phyloP scores from a whole-genome alignment of 371 early-diverging fungal genomes.

The Rhizopus microsporus region DNA sequence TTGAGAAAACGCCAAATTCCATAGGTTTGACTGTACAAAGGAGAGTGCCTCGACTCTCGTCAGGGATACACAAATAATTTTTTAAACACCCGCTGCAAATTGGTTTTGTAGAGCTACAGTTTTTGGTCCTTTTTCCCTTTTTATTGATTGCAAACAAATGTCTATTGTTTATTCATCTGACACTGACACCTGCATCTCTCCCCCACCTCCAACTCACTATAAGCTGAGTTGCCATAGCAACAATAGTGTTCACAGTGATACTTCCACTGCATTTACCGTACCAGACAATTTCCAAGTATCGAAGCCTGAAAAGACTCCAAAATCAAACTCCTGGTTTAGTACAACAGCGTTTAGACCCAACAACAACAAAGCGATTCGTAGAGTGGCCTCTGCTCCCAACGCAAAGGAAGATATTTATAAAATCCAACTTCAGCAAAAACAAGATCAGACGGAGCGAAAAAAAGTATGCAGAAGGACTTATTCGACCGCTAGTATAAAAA shows the following conservation, averaged over 20 bases:
- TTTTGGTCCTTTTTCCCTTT: no score
- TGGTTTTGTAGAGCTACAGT: no score
- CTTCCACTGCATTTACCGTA: constrained; percentile 28
- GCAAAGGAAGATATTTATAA: constrained; percentile 29
- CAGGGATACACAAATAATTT: no score
- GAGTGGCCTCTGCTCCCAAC: constrained; percentile 65
- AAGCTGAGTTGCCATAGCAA: constrained; percentile 12
- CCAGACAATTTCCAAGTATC: constrained; percentile 39
- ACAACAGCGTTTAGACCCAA: constrained; percentile 21
- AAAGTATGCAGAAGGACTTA: constrained; percentile 58
- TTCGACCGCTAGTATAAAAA: constrained; percentile 74
- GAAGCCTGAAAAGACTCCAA: constrained; percentile 30
- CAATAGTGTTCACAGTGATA: constrained; percentile 9
- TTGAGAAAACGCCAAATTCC: no score
- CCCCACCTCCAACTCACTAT: constrained; percentile 26
- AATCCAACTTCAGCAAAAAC: background rate
- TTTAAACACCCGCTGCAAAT: no score
- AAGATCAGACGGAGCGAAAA: constrained; percentile 18
- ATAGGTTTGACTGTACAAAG: no score
- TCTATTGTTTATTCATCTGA: constrained; percentile 20
- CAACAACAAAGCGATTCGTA: constrained; percentile 40
- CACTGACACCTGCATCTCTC: constrained; percentile 18
- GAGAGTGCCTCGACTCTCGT: no score
- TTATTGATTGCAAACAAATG: constrained; percentile 2
- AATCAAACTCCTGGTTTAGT: constrained; percentile 50